A percentile compares a stretch with the other conserved stretches of the same genome.
Evolutionary conservation across 352 stramenopile species (phyloP).

Genomic region (Phytophthora hibernalis): DNA sequence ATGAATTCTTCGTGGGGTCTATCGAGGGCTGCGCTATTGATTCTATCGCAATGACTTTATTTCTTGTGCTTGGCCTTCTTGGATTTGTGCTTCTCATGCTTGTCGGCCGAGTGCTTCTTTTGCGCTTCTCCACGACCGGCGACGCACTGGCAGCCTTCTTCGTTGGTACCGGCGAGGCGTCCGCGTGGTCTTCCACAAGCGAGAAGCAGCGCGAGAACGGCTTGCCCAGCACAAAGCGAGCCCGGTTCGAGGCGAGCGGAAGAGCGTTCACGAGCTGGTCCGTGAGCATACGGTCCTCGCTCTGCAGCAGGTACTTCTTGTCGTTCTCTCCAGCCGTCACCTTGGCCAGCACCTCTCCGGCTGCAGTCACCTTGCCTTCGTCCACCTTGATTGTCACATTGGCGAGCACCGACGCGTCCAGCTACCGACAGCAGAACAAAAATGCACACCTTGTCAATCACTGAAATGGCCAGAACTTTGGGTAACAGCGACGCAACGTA

Average conservation of each 20-base stretch:
- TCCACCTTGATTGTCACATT: constrained; percentile 74
- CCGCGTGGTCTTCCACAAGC: constrained; percentile 58
- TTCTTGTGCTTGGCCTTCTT: constrained; percentile 72
- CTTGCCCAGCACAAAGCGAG: constrained; percentile 72
- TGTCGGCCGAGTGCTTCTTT: constrained; percentile 43
- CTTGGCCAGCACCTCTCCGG: constrained; percentile 51
- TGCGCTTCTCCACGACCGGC: constrained; percentile 35
- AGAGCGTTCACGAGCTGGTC: constrained; percentile 85
- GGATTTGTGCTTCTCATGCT: constrained; percentile 51
- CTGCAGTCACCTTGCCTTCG: constrained; percentile 28
- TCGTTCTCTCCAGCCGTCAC: constrained; percentile 43
- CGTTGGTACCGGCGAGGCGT: constrained; percentile 21
- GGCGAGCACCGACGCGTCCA: constrained; percentile 74
- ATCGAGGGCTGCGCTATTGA: constrained; percentile 47
- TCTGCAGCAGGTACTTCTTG: constrained; percentile 68
- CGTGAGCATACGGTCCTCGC: constrained; percentile 66
- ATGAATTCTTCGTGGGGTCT: constrained; percentile 42
- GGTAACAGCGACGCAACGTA: constrained; percentile 37
- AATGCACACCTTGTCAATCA: constrained; percentile 18
- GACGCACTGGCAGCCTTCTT: constrained; percentile 13
- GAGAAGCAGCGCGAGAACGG: constrained; percentile 81
- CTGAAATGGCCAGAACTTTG: not conserved
- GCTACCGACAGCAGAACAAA: constrained; percentile 36
- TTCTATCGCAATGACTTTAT: constrained; percentile 25
- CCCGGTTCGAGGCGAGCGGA: constrained; percentile 58